phyloP scores from a whole-genome alignment of 1,284 basidiomycete species.

The Thecaphora frezii region DNA sequence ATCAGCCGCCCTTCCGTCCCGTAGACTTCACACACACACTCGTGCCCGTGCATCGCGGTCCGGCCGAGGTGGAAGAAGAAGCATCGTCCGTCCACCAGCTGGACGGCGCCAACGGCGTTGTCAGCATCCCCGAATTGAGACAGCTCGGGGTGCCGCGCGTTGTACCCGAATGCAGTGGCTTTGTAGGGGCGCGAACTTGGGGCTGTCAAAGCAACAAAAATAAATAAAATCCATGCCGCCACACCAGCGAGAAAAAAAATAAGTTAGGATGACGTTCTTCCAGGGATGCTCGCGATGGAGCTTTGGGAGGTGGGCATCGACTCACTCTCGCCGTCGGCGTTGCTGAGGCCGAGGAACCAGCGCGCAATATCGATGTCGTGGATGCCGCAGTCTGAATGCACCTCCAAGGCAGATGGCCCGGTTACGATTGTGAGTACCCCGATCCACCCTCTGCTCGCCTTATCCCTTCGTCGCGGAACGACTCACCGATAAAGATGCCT shows the following conservation, averaged over 20 bases:
- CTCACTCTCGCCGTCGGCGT: conserved; percentile 5
- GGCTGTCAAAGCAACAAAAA: too few species aligned
- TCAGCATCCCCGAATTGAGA: conserved; percentile 40
- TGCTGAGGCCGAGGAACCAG: conserved; percentile 11
- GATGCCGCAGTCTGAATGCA: conserved; percentile 54
- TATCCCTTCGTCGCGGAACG: too few species aligned
- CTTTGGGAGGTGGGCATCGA: too few species aligned
- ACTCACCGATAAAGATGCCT: conserved; percentile 50
- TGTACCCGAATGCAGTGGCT: conserved; percentile 43
- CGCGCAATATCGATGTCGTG: conserved; percentile 48
- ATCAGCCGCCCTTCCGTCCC: conserved; percentile 28
- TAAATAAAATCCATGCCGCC: too few species aligned
- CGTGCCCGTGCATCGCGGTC: conserved; percentile 7
- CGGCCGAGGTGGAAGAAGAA: conserved; percentile 39
- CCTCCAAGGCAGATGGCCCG: too few species aligned
- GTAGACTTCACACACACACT: conserved; percentile 34
- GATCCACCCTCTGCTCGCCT: too few species aligned
- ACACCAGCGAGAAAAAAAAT: too few species aligned
- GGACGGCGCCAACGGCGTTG: conserved; percentile 42
- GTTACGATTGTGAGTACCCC: too few species aligned
- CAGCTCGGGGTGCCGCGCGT: conserved; percentile 47
- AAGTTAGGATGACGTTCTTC: too few species aligned
- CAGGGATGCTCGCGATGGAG: too few species aligned
- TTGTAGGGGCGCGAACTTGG: conserved; percentile 2
- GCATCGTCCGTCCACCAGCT: conserved; percentile 30